Evolutionary conservation across 2,329 filamentous ascomycete genomes (phyloP).

Genomic region (Cladosporium phlei): DNA sequence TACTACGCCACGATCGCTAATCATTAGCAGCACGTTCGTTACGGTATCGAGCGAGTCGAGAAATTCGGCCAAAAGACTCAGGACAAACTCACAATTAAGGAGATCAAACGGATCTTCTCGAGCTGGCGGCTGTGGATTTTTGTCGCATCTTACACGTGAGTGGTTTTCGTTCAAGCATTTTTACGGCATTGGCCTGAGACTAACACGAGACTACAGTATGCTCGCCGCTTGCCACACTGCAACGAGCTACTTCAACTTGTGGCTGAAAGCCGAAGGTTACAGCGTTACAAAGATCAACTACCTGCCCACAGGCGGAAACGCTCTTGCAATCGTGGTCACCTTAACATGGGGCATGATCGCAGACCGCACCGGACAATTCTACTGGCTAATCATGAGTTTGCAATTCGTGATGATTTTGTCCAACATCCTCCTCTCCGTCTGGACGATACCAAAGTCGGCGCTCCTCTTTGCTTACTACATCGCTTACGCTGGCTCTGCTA

Average conservation of each 20-base stretch:
- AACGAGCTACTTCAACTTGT: constrained; percentile 19
- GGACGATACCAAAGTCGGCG: not conserved
- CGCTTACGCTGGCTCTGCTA: not conserved
- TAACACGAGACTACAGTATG: constrained; percentile 1
- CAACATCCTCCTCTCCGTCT: constrained; percentile 1
- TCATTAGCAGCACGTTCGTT: constrained; percentile 8
- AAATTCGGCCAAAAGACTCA: constrained; percentile 15
- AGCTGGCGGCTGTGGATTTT: constrained; percentile 19
- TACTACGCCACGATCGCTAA: not conserved
- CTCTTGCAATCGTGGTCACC: constrained; percentile 16
- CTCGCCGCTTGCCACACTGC: constrained; percentile 15
- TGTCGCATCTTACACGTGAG: constrained; percentile 4
- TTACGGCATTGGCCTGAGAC: not conserved
- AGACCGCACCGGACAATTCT: constrained; percentile 13
- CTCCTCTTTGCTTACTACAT: not conserved
- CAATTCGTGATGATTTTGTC: constrained; percentile 14
- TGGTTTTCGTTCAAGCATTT: not conserved
- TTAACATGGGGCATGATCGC: constrained; percentile 16
- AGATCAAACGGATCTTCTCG: constrained; percentile 12
- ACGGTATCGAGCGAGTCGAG: constrained; percentile 17
- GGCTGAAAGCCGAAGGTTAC: constrained; percentile 18
- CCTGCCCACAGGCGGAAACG: constrained; percentile 15
- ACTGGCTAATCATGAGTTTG: constrained; percentile 14
- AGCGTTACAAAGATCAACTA: constrained; percentile 16
- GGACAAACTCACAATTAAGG: constrained; percentile 14